Percentiles rank a stretch among this genome's conserved stretches.
phyloP scores from a whole-genome alignment of 345 rosid species.

The Gossypioides kirkii region DNA sequence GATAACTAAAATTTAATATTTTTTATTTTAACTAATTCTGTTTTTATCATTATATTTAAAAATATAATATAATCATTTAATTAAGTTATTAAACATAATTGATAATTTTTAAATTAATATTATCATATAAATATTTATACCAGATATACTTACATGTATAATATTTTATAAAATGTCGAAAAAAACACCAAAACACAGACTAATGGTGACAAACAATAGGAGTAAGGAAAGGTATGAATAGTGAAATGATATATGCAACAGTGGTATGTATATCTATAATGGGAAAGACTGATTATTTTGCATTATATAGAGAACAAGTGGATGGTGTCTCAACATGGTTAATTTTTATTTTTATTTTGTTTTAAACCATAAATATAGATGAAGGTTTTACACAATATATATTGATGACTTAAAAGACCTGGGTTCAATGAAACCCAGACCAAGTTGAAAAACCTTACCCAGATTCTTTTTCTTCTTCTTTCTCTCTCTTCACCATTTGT shows the following conservation, averaged over 20 bases:
- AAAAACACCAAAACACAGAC: too few relatives aligned
- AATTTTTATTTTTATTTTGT: not conserved
- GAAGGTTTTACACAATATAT: not conserved
- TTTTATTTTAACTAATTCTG: too few relatives aligned
- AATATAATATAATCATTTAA: too few relatives aligned
- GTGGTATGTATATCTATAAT: constrained; percentile 31
- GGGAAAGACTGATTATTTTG: not conserved
- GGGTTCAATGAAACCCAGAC: constrained; percentile 18
- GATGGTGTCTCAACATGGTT: constrained; percentile 1
- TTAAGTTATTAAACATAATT: too few relatives aligned
- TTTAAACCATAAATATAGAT: not conserved
- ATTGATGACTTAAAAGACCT: constrained; percentile 27
- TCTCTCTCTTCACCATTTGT: constrained; percentile 5
- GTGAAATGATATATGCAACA: constrained; percentile 36
- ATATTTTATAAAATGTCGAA: too few relatives aligned
- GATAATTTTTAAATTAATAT: too few relatives aligned
- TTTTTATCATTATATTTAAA: too few relatives aligned
- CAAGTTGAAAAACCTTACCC: constrained; percentile 5
- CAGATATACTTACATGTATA: too few relatives aligned
- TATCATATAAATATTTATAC: too few relatives aligned
- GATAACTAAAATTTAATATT: too few relatives aligned
- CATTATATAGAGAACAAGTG: not conserved
- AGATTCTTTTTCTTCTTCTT: not conserved
- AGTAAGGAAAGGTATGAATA: constrained; percentile 2
- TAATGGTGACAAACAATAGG: constrained; percentile 24